phyloP scores from a whole-genome alignment of 2,329 filamentous ascomycete species.

The Colletotrichum cuscutae region DNA sequence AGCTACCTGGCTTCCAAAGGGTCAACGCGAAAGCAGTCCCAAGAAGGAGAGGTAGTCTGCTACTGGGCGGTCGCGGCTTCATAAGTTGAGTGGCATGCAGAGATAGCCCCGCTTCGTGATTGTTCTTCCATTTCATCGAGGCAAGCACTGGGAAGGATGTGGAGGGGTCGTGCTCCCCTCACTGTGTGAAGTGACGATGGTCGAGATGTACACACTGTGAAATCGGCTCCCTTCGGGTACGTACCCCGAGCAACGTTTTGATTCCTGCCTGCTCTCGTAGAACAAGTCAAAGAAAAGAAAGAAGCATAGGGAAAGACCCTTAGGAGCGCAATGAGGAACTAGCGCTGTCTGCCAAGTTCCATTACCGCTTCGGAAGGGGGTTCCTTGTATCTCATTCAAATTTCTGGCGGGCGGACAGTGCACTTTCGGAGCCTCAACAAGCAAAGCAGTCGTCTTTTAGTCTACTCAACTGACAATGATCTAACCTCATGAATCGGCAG shows the following conservation, averaged over 20 bases:
- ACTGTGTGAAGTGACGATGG: neutral
- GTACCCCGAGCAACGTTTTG: neutral
- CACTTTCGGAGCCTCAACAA: no score
- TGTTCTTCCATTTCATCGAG: neutral
- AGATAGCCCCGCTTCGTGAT: neutral
- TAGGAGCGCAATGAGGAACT: no score
- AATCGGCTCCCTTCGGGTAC: neutral
- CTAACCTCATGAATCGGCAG: no score
- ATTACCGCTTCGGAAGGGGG: no score
- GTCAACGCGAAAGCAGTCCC: neutral
- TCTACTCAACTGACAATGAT: no score
- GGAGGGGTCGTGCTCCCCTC: neutral
- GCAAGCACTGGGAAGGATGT: neutral
- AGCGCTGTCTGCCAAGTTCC: no score
- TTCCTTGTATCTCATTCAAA: no score
- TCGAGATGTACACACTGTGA: neutral
- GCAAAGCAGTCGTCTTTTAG: no score
- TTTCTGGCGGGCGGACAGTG: no score
- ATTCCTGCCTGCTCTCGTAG: neutral
- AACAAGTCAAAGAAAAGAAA: neutral
- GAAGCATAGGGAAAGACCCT: rapidly evolving
- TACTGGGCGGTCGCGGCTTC: neutral
- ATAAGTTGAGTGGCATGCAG: neutral
- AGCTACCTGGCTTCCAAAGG: neutral
- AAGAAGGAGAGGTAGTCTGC: neutral